Evolutionary conservation across 2,329 filamentous ascomycete species (phyloP).

Genomic region (Botryosphaeria agaves): DNA sequence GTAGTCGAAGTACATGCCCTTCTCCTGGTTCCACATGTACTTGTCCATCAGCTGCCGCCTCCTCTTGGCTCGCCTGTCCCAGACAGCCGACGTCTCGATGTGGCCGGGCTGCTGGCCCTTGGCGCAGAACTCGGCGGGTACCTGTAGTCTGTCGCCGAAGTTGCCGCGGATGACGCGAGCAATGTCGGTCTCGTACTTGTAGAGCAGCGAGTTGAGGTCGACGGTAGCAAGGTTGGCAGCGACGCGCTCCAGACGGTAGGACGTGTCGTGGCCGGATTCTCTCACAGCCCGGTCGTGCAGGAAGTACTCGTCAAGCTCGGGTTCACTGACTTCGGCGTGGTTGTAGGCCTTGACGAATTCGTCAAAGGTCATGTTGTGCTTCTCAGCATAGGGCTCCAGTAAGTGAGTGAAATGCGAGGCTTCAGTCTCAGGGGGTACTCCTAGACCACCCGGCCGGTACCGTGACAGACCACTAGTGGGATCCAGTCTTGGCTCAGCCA

Average conservation of each 20-base stretch:
- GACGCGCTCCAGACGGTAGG: constrained; percentile 77
- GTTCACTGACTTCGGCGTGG: constrained; percentile 54
- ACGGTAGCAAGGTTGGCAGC: constrained; percentile 84
- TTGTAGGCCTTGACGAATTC: constrained; percentile 89
- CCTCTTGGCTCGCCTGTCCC: constrained; percentile 77
- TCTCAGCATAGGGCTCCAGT: constrained; percentile 64
- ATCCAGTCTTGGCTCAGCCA: constrained; percentile 52
- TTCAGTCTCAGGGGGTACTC: constrained; percentile 85
- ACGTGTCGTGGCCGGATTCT: constrained; percentile 93
- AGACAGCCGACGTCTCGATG: constrained; percentile 65
- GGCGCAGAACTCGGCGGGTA: constrained; percentile 68
- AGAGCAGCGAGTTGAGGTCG: constrained; percentile 84
- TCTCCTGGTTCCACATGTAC: constrained; percentile 80
- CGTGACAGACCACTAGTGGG: constrained; percentile 62
- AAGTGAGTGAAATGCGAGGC: constrained; percentile 73
- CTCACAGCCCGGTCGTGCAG: constrained; percentile 88
- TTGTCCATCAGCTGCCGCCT: constrained; percentile 79
- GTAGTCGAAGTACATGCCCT: constrained; percentile 97
- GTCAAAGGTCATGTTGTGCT: constrained; percentile 64
- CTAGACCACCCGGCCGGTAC: constrained; percentile 68
- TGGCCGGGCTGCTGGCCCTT: constrained; percentile 46
- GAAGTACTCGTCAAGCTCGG: constrained; percentile 88
- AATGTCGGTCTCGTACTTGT: constrained; percentile 96
- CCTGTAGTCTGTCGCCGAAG: constrained; percentile 66
- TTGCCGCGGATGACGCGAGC: constrained; percentile 66